These are phyloP conservation scores for Fagus crenata DNA, from an alignment of 306 rosid genomes.

Conservation along the genomic window DNA sequence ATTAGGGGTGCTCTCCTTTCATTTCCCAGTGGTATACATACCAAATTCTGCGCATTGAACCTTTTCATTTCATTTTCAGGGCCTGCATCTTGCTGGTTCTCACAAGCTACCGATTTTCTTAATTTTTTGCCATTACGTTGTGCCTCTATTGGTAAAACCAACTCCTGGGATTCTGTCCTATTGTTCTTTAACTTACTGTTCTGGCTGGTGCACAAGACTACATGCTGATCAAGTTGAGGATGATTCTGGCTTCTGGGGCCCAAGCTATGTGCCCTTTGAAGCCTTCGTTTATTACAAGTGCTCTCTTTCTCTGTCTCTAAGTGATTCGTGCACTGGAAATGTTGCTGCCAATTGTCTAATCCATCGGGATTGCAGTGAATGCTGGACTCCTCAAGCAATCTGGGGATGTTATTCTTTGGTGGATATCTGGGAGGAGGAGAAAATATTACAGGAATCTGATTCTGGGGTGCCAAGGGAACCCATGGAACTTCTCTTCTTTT, in stretches of 20 bases:
- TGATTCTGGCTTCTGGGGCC: not conserved
- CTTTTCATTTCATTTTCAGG: not conserved
- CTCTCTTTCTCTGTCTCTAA: not conserved
- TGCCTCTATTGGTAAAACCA: not conserved
- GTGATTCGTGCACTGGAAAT: not conserved
- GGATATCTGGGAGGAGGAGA: not conserved
- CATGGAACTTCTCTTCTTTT: not conserved
- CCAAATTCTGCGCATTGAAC: not conserved
- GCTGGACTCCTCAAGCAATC: not conserved
- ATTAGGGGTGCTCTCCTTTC: not conserved
- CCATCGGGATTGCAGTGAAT: not conserved
- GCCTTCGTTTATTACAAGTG: not conserved
- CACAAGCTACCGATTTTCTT: not conserved
- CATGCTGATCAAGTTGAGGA: not conserved
- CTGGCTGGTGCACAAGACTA: too few species aligned
- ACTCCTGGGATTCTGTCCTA: not conserved
- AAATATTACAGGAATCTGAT: not conserved
- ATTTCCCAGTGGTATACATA: too few species aligned
- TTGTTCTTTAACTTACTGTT: not conserved
- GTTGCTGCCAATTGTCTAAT: not conserved
- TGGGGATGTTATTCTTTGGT: not conserved
- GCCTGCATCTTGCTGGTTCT: not conserved
- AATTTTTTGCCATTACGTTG: not conserved
- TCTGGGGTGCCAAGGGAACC: not conserved
- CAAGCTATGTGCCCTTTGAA: not conserved